Conservation (phyloP, 305 asterid species). For the Solanum hybrid region DNA sequence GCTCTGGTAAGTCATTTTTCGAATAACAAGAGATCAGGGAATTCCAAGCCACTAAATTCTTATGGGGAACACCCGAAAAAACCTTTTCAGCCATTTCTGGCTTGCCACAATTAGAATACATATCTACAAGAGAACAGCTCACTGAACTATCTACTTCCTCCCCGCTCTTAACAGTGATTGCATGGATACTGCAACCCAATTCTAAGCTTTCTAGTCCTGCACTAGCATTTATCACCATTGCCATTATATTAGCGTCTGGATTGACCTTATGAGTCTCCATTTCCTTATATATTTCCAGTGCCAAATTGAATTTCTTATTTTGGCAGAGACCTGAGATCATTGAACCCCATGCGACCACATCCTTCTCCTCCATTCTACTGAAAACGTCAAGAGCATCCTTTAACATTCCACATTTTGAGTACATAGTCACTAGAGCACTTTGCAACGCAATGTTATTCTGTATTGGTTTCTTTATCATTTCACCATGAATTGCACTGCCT, state of each 20-base stretch:
- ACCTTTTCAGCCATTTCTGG: slow-evolving; percentile 38
- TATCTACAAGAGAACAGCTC: slow-evolving; percentile 53
- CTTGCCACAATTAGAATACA: slow-evolving; percentile 48
- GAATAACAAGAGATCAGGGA: slow-evolving; percentile 58
- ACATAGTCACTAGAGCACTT: slow-evolving; percentile 72
- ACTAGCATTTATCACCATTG: slow-evolving; percentile 41
- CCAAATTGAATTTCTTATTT: slow-evolving; percentile 38
- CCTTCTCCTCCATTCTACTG: slow-evolving; percentile 45
- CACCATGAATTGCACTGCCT: slow-evolving; percentile 55
- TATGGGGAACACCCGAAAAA: slow-evolving; percentile 32
- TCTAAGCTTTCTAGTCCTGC: slow-evolving; percentile 21
- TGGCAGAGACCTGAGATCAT: slow-evolving; percentile 55
- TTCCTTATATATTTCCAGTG: slow-evolving; percentile 35
- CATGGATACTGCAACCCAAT: slow-evolving; percentile 51
- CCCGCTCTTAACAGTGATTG: slow-evolving; percentile 50
- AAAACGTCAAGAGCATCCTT: slow-evolving; percentile 41
- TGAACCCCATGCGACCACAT: slow-evolving; percentile 80
- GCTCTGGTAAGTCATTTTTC: slow-evolving; percentile 43
- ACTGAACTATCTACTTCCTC: slow-evolving; percentile 42
- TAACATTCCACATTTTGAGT: slow-evolving; percentile 51
- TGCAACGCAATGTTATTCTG: slow-evolving; percentile 39
- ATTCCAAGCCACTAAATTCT: slow-evolving; percentile 76
- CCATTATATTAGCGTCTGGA: slow-evolving; percentile 44
- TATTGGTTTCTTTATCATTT: slow-evolving; percentile 48
- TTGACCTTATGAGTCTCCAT: slow-evolving; percentile 44